phyloP scores from a whole-genome alignment of 2,329 filamentous ascomycete genomes.

The Exophiala phaeomuriformis region DNA sequence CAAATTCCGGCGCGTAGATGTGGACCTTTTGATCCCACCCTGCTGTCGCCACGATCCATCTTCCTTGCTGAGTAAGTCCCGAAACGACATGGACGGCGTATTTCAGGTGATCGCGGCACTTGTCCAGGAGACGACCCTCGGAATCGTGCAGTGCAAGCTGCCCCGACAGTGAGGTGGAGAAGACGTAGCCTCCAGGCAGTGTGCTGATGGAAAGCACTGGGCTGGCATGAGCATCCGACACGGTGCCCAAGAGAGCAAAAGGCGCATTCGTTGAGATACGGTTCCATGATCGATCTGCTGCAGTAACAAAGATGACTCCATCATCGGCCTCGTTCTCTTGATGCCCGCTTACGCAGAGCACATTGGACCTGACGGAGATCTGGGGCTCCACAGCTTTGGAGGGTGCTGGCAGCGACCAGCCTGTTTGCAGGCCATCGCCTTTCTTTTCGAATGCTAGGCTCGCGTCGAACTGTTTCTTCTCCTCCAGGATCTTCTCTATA shows the following conservation, averaged over 20 bases:
- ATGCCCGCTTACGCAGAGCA: constrained; percentile 23
- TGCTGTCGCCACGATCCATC: constrained; percentile 43
- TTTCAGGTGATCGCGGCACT: constrained; percentile 51
- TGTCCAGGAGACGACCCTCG: constrained; percentile 29
- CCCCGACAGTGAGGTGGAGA: constrained; percentile 55
- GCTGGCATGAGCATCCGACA: constrained; percentile 21
- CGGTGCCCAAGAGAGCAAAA: constrained; percentile 2
- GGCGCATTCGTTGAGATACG: constrained; percentile 7
- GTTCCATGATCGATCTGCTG: constrained; percentile 20
- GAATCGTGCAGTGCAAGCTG: constrained; percentile 45
- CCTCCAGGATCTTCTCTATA: constrained; percentile 53
- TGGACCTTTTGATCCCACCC: constrained; percentile 55
- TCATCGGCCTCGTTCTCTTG: constrained; percentile 1
- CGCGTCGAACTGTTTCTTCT: constrained; percentile 53
- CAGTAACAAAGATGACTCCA: constrained; percentile 14
- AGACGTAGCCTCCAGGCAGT: constrained; percentile 38
- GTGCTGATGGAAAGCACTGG: constrained; percentile 49
- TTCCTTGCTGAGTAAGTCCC: constrained; percentile 15
- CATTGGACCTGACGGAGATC: constrained; percentile 24
- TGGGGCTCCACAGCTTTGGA: constrained; percentile 20
- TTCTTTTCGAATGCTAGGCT: constrained; percentile 51
- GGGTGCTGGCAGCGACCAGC: constrained; percentile 41
- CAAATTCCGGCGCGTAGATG: constrained; percentile 38
- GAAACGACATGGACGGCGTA: constrained; percentile 47
- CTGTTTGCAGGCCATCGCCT: constrained; percentile 35